A percentile compares a stretch with the other conserved stretches of the same genome.
Evolutionary conservation across 768 basidiomycete species (phyloP).

Genomic region (Termitomyces sp.): DNA sequence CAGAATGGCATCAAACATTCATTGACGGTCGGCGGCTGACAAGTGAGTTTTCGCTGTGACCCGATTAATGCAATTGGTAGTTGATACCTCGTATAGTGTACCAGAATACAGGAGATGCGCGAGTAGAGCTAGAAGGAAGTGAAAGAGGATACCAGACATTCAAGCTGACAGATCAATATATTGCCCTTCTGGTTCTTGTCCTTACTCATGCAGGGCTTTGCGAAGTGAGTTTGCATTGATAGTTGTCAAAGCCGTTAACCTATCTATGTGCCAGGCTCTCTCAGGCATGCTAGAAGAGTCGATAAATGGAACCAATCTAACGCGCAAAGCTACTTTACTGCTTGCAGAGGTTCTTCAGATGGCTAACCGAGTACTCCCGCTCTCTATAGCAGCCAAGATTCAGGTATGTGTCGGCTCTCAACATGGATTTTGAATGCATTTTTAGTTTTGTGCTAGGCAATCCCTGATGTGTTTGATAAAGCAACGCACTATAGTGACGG

Average conservation of each 20-base stretch:
- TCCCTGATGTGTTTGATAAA: constrained; percentile 82
- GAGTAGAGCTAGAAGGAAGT: constrained; percentile 29
- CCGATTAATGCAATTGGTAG: not conserved
- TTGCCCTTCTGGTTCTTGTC: constrained; percentile 79
- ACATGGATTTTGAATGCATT: constrained; percentile 3
- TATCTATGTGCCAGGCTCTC: constrained; percentile 57
- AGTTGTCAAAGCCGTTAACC: not conserved
- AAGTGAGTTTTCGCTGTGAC: constrained; percentile 44
- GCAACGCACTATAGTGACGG: constrained; percentile 80
- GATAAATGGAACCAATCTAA: constrained; percentile 66
- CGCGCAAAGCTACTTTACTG: constrained; percentile 86
- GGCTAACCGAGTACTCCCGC: constrained; percentile 83
- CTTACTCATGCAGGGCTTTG: constrained; percentile 86
- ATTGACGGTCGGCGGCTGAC: constrained; percentile 87
- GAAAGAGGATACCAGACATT: constrained; percentile 57
- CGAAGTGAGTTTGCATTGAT: constrained; percentile 55
- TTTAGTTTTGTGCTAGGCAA: constrained; percentile 47
- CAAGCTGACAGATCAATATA: constrained; percentile 90
- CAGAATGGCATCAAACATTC: constrained; percentile 92
- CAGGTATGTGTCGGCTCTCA: constrained; percentile 51
- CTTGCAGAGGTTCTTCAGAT: constrained; percentile 90
- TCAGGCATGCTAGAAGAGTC: constrained; percentile 83
- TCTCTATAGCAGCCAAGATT: constrained; percentile 76
- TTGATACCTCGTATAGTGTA: constrained; percentile 50
- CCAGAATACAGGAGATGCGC: constrained; percentile 42